Conservation (phyloP, 1,139 yeast genomes). For the Kodamaea anthophila region DNA sequence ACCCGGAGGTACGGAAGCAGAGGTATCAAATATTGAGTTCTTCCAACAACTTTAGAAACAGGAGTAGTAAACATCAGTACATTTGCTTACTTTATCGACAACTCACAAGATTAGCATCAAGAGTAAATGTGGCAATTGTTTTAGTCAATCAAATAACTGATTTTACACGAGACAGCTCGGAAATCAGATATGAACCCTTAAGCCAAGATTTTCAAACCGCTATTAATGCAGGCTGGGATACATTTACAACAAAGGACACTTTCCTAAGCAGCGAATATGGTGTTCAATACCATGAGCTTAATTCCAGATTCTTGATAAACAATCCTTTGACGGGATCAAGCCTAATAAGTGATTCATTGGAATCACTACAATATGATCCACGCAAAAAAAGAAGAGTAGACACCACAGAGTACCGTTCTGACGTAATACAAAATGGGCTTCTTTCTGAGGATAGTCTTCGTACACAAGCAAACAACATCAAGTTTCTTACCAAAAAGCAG, state of each 20-base stretch:
- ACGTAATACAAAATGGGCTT: too few species aligned
- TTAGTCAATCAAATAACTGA: slow-evolving; percentile 81
- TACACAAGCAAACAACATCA: neutral
- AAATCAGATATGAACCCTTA: slow-evolving; percentile 25
- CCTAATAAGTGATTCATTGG: too few species aligned
- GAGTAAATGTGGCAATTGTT: slow-evolving; percentile 54
- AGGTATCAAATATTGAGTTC: slow-evolving; percentile 25
- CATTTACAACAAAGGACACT: slow-evolving; percentile 20
- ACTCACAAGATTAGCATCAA: slow-evolving; percentile 45
- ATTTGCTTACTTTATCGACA: slow-evolving; percentile 41
- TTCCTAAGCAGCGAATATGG: too few species aligned
- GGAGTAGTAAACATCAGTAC: slow-evolving; percentile 35
- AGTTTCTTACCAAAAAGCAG: slow-evolving; percentile 16
- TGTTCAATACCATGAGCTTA: too few species aligned
- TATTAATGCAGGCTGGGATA: slow-evolving; percentile 73
- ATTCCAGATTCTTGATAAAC: too few species aligned
- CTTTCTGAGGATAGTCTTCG: too few species aligned
- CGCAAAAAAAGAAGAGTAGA: too few species aligned
- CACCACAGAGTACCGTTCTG: too few species aligned
- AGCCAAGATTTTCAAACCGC: slow-evolving; percentile 66
- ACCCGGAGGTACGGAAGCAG: slow-evolving; percentile 17
- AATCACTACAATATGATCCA: too few species aligned
- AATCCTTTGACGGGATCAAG: too few species aligned
- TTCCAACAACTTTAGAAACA: slow-evolving; percentile 24
- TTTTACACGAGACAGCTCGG: slow-evolving; percentile 20